Evolutionary conservation across 202 grass and related monocot species (phyloP).

Genomic region (Schoenoplectus triqueter): DNA sequence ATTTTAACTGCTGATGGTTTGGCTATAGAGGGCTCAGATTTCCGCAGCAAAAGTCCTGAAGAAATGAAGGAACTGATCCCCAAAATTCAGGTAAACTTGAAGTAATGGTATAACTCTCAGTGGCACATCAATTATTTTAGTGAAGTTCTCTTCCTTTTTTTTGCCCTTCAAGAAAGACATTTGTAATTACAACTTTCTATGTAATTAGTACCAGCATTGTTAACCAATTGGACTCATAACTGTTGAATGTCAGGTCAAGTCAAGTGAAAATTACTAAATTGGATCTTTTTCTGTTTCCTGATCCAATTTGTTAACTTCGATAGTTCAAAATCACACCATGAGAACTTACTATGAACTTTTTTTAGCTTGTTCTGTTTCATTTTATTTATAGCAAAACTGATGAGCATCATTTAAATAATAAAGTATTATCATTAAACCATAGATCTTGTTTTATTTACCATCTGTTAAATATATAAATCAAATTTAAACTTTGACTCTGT

Average conservation of each 20-base stretch:
- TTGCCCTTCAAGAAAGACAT: too few species aligned
- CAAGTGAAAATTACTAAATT: slow-evolving; percentile 42
- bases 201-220: slow-evolving; percentile 5
- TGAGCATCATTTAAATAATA: background rate
- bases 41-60: slow-evolving; percentile 61
- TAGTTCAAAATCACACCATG: background rate
- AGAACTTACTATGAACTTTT: slow-evolving; percentile 2
- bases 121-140: too few species aligned
- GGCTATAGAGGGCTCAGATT: slow-evolving; percentile 82
- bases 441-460: slow-evolving; percentile 5
- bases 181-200: background rate
- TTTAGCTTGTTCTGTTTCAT: too few species aligned
- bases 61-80: slow-evolving; percentile 75
- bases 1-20: slow-evolving; percentile 71
- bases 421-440: background rate
- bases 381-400: background rate
- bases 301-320: background rate
- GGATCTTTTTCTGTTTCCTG: background rate
- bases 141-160: too few species aligned
- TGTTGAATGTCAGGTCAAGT: slow-evolving; percentile 68
- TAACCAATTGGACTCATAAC: slow-evolving; percentile 44
- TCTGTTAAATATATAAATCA: slow-evolving; percentile 16
- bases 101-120: too few species aligned
- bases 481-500: background rate
- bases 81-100: slow-evolving; percentile 64